Evolutionary conservation across 148 eudicot species (phyloP).

Genomic region (Beta vulgaris): DNA sequence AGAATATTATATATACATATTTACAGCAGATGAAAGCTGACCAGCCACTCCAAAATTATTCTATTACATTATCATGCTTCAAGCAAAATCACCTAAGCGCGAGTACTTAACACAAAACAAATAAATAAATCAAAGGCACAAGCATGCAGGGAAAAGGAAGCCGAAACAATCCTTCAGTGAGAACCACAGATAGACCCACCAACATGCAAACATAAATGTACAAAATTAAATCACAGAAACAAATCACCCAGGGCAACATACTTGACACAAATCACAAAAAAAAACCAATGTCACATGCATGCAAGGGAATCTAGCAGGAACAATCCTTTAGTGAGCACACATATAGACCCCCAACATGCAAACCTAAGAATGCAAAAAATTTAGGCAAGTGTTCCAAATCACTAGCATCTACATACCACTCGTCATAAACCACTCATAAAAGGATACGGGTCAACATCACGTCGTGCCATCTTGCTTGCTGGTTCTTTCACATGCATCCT

Average conservation of each 20-base stretch:
- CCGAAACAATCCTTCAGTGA: background rate
- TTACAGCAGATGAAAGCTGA: too few species aligned
- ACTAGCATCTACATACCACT: background rate
- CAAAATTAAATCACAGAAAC: too few species aligned
- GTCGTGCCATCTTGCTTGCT: conserved; percentile 70
- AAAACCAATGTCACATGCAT: background rate
- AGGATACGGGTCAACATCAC: conserved; percentile 97
- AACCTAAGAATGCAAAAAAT: background rate
- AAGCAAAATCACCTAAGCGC: too few species aligned
- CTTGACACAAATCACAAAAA: too few species aligned
- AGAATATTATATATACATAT: too few species aligned
- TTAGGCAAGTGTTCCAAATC: background rate
- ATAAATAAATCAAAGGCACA: background rate
- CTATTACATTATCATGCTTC: too few species aligned
- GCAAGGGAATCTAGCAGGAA: background rate
- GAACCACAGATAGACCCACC: background rate
- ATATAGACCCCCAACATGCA: background rate
- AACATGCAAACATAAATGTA: background rate
- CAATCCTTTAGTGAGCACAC: background rate
- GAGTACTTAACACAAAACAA: background rate
- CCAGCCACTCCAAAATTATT: too few species aligned
- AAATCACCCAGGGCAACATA: too few species aligned
- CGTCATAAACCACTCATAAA: background rate
- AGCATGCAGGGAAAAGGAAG: too few species aligned
- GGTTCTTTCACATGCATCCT: conserved; percentile 83